phyloP scores from a whole-genome alignment of 352 stramenopile genomes.

The Discostella stelligera region DNA sequence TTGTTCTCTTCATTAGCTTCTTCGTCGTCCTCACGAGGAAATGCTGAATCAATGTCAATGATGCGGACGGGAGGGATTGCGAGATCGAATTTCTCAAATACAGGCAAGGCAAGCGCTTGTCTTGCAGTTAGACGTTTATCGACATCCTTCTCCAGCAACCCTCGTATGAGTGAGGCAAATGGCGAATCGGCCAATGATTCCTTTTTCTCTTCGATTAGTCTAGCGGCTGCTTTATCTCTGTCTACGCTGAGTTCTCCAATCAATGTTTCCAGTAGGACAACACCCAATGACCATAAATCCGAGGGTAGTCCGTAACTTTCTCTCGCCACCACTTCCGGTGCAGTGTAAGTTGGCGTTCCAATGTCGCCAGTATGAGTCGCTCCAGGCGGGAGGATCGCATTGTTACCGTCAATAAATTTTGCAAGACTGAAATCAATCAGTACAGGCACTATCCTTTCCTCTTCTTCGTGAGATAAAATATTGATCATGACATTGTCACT shows the following conservation, averaged over 20 bases:
- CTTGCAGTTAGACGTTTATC: constrained; percentile 54
- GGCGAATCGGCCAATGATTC: constrained; percentile 60
- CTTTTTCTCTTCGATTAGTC: constrained; percentile 56
- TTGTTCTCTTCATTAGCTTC: constrained; percentile 41
- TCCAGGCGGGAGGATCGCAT: constrained; percentile 41
- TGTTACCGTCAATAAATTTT: constrained; percentile 59
- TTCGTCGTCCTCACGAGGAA: constrained; percentile 46
- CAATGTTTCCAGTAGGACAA: constrained; percentile 70
- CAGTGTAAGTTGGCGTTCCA: constrained; percentile 71
- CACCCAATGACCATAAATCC: constrained; percentile 78
- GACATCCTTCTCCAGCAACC: constrained; percentile 61
- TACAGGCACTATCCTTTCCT: constrained; percentile 46
- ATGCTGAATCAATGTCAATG: constrained; percentile 49
- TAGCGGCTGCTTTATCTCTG: constrained; percentile 63
- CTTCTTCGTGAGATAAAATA: constrained; percentile 37
- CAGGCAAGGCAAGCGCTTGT: constrained; percentile 52
- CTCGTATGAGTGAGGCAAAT: constrained; percentile 67
- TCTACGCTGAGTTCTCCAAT: constrained; percentile 56
- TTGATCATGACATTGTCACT: constrained; percentile 74
- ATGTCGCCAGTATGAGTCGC: constrained; percentile 67
- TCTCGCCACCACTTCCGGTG: constrained; percentile 70
- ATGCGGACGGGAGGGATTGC: constrained; percentile 35
- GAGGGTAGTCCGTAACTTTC: constrained; percentile 59
- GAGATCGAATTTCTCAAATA: constrained; percentile 74
- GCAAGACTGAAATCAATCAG: constrained; percentile 81